Conservation (phyloP, 371 early-diverging fungal genomes). For the Batrachochytrium dendrobatidis region DNA sequence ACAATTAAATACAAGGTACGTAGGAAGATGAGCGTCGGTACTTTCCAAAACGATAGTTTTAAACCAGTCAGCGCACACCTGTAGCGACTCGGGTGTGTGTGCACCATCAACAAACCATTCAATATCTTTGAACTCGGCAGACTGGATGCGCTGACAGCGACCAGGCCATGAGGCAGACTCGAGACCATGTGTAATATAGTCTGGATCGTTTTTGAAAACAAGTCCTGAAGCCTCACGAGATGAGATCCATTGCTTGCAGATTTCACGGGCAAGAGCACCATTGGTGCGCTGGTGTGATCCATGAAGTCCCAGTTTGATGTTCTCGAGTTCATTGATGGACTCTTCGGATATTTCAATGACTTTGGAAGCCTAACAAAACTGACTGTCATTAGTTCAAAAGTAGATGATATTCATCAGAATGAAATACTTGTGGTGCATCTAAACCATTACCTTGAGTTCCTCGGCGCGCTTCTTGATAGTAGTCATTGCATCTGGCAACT, state of each 20-base stretch:
- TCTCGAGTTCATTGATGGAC: conserved; percentile 1
- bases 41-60: conserved; percentile 10
- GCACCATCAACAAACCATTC: conserved; percentile 89
- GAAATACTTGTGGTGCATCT: too few species aligned
- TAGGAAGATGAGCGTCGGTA: not conserved
- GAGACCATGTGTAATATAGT: conserved; percentile 47
- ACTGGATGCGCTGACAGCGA: conserved; percentile 60
- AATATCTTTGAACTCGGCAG: conserved; percentile 34
- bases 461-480: conserved; percentile 62
- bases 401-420: too few species aligned
- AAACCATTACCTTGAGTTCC: conserved; percentile 46
- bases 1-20: conserved; percentile 64
- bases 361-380: conserved; percentile 6
- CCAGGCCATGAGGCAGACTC: conserved; percentile 78
- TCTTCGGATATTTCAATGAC: not conserved
- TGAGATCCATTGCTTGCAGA: conserved; percentile 42
- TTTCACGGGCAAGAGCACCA: conserved; percentile 62
- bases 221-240: not conserved
- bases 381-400: too few species aligned
- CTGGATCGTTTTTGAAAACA: conserved; percentile 53
- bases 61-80: conserved; percentile 77
- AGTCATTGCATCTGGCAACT: conserved; percentile 58
- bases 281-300: conserved; percentile 81
- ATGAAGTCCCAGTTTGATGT: conserved; percentile 48
- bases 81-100: conserved; percentile 83